Evolutionary conservation across 176 grass and related monocot genomes (phyloP), one percentile per base, ranked within the genome.

Genomic region (Oryza punctata): DNA sequence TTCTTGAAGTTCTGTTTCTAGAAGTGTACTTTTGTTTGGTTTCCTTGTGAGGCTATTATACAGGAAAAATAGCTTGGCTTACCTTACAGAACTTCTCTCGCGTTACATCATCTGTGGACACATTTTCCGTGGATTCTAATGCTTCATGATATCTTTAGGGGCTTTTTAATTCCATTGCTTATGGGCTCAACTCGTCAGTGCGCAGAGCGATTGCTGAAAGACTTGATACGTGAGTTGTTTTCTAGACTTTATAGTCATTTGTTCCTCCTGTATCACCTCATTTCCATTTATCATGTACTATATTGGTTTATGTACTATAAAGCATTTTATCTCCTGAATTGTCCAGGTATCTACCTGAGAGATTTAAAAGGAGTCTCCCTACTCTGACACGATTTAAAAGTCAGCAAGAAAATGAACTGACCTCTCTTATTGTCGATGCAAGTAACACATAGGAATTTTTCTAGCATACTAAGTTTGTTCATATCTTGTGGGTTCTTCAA

Each of bases 91-190:
- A 59, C 9, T 35, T 77, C 24, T 72, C 21, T 15, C n/a, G 45
- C 45, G 59, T 67, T 78, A 23, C 14, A 40, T 69, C 10, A 14
- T 28, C 70, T 38, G 11, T 72, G 21, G 24, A 63, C 2, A 49
- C 6, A 43, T 28, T 44, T 78, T 25, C 10, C 7, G 6, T 10
- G 23, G 28, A 54, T 85, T 75, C 21, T 87, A 30, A 75, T 43
- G 18, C 11, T 67, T 15, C 12, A 14, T 1, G 18, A 67, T 50
- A 44, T 72, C 28, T 75, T 40, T 81, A 98, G 96, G 96, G 96
- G 1, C 82, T 95, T 52, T 95, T 98, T 54, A 98, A 98, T 85
- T 98, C 96, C 13, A 94, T 98, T 87, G 93, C 93, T 87, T 95
- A 98, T 81, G 93, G 93, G 5, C 89, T 98, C 19, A 98, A 98